phyloP scores from a whole-genome alignment of 768 basidiomycete genomes.

The Termitomyces sp. region DNA sequence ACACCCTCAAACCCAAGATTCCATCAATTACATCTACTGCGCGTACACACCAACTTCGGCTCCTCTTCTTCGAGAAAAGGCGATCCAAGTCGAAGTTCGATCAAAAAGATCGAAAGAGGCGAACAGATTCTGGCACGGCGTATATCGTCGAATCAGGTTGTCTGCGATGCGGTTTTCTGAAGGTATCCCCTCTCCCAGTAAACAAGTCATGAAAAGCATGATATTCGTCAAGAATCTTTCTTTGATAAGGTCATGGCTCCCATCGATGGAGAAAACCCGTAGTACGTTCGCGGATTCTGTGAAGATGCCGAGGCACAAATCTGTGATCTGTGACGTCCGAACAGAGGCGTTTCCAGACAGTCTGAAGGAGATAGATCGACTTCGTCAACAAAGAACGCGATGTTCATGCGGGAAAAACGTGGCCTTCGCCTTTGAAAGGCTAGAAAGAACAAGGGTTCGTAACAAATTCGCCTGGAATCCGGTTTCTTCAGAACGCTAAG shows the following conservation, averaged over 20 bases:
- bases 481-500: conserved; percentile 24
- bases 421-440: conserved; percentile 10
- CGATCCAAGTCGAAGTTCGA: conserved; percentile 2
- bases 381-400: conserved; percentile 19
- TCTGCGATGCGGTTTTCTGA: conserved; percentile 1
- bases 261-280: conserved; percentile 22
- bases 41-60: conserved; percentile 4
- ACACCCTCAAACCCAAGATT: conserved; percentile 14
- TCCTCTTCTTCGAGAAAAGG: conserved; percentile 15
- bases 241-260: conserved; percentile 25
- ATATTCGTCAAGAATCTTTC: conserved; percentile 42
- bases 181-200: not conserved
- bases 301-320: conserved; percentile 8
- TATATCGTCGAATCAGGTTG: conserved; percentile 15
- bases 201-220: conserved; percentile 14
- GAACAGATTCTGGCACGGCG: conserved; percentile 10
- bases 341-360: conserved; percentile 1
- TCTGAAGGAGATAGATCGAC: conserved; percentile 22
- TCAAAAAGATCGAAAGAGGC: conserved; percentile 4
- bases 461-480: conserved; percentile 31
- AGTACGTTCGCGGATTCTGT: conserved; percentile 18
- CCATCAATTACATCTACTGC: conserved; percentile 10
- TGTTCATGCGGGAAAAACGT: conserved; percentile 23
- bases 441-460: conserved; percentile 10
- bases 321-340: conserved; percentile 5